A percentile compares a stretch with the other conserved stretches of the same genome.
Evolutionary conservation across 768 basidiomycete species (phyloP).

Genomic region (Porpolomopsis calyptriformis): DNA sequence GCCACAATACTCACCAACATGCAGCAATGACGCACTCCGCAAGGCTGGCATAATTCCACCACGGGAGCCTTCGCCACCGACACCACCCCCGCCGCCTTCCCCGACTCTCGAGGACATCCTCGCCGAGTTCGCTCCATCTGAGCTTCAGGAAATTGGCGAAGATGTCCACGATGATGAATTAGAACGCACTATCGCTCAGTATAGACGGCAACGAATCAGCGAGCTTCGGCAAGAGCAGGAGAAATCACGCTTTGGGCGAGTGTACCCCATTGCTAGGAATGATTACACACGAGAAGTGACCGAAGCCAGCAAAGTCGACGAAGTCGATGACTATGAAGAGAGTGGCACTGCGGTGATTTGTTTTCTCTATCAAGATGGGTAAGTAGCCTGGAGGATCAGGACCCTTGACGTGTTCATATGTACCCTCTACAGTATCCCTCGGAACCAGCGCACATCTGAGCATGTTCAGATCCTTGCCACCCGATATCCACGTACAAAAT

Average conservation of each 20-base stretch:
- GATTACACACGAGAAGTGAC: constrained; percentile 95
- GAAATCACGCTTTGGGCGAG: constrained; percentile 65
- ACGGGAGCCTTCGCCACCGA: constrained; percentile 50
- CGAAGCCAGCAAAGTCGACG: constrained; percentile 70
- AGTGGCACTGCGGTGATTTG: constrained; percentile 89
- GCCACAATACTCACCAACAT: not conserved
- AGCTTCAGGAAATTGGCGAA: constrained; percentile 60
- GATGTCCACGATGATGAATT: constrained; percentile 69
- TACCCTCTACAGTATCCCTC: constrained; percentile 47
- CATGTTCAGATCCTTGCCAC: constrained; percentile 65
- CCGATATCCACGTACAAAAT: constrained; percentile 87
- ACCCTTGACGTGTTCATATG: not conserved
- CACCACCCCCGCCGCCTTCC: constrained; percentile 75
- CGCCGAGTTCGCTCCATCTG: constrained; percentile 47
- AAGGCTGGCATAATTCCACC: constrained; percentile 88
- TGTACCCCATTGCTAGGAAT: constrained; percentile 83
- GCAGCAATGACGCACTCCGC: constrained; percentile 88
- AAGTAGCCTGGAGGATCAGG: constrained; percentile 20
- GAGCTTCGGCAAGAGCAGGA: constrained; percentile 50
- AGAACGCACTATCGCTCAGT: constrained; percentile 59
- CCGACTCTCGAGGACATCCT: constrained; percentile 61
- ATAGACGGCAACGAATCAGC: constrained; percentile 51
- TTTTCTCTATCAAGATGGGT: constrained; percentile 94
- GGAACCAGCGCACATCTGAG: constrained; percentile 63
- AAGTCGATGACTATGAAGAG: constrained; percentile 53